These are phyloP conservation scores for Starmerella davenportii DNA, from an alignment of 805 yeast species.

Conservation along the genomic window DNA sequence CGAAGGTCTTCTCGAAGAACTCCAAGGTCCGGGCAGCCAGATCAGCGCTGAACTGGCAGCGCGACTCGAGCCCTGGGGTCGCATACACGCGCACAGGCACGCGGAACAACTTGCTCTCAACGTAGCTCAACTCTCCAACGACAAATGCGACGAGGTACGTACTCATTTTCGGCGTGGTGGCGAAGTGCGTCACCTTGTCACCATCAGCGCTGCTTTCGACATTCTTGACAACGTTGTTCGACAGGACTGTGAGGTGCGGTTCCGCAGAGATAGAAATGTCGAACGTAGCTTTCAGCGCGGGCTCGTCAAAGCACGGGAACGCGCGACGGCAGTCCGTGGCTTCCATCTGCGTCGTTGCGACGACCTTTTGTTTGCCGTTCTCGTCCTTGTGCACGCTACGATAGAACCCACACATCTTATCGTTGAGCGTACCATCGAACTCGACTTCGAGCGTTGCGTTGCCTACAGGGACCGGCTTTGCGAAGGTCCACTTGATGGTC, in stretches of 20 bases:
- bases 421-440: conserved; percentile 42
- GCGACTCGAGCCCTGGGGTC: conserved; percentile 45
- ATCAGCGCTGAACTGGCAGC: conserved; percentile 47
- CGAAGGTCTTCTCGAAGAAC: conserved; percentile 50
- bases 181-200: conserved; percentile 31
- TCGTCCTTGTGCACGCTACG: conserved; percentile 41
- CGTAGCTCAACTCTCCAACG: conserved; percentile 48
- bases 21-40: conserved; percentile 44
- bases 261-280: conserved; percentile 40
- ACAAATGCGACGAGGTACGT: conserved; percentile 58
- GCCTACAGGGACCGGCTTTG: conserved; percentile 23
- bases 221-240: conserved; percentile 44
- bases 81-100: conserved; percentile 56
- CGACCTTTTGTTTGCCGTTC: conserved; percentile 34
- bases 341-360: conserved; percentile 57
- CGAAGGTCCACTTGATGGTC: conserved; percentile 42
- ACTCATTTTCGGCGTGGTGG: conserved; percentile 55
- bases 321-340: conserved; percentile 65
- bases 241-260: conserved; percentile 36
- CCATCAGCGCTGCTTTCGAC: conserved; percentile 25
- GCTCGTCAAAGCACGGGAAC: conserved; percentile 63
- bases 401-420: conserved; percentile 60
- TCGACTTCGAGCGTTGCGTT: conserved; percentile 37
- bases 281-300: conserved; percentile 49
- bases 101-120: conserved; percentile 36